A percentile compares a stretch with the other conserved stretches of the same genome.
phyloP scores from a whole-genome alignment of 1,284 basidiomycete species.

The Naganishia cerealis region DNA sequence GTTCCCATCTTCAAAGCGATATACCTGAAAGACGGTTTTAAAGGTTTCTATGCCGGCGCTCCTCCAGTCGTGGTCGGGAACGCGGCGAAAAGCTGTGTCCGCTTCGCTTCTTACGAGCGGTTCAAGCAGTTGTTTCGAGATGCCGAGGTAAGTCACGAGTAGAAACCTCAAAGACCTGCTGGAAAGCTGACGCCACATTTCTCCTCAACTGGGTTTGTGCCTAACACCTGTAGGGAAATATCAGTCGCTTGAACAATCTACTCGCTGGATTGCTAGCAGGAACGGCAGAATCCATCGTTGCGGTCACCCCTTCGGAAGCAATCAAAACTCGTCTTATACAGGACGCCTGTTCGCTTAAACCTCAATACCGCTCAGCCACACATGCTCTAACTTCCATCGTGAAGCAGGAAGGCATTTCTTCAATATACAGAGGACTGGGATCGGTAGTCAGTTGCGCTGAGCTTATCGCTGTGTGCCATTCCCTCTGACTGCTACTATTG shows the following conservation, averaged over 20 bases:
- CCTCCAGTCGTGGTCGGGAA: slow-evolving; percentile 1
- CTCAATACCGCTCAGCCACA: neutral
- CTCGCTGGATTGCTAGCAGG: slow-evolving; percentile 1
- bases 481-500: too few species aligned
- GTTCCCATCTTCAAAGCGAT: neutral
- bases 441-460: neutral
- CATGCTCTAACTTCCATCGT: neutral
- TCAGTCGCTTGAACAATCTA: slow-evolving; percentile 1
- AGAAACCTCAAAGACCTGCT: neutral
- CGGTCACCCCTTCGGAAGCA: slow-evolving; percentile 1
- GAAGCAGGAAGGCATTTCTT: neutral
- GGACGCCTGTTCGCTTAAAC: neutral
- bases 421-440: neutral
- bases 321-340: slow-evolving; percentile 2
- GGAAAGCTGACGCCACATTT: too few species aligned
- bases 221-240: neutral
- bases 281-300: slow-evolving; percentile 8
- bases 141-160: neutral
- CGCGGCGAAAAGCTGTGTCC: slow-evolving; percentile 1
- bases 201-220: too few species aligned
- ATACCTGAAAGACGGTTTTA: neutral
- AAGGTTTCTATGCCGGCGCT: slow-evolving; percentile 3
- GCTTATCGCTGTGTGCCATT: too few species aligned
- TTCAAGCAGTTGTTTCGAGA: slow-evolving; percentile 1
- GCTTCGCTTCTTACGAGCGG: slow-evolving; percentile 1